Evolutionary conservation across 2,329 filamentous ascomycete genomes (phyloP), one percentile per base, ranked within the genome.

Genomic region (Sporothrix variecibatus): DNA sequence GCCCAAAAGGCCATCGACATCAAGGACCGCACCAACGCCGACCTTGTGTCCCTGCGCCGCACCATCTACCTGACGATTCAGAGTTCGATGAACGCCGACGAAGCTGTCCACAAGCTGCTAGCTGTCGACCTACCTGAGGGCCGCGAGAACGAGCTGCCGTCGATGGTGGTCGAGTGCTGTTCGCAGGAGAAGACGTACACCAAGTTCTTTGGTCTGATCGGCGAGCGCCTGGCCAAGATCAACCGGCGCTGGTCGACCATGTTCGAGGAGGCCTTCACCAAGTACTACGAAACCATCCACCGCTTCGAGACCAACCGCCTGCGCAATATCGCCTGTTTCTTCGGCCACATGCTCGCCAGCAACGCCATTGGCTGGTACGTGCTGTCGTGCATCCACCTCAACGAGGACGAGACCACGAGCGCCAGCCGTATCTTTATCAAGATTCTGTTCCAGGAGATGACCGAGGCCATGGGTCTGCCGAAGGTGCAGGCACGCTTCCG

Each of bases 341-440:
- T 98, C 79, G 95, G 94, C 12, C 94, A 98, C 81, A 88, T 98
- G 80, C 88, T 99, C 71, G 91, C 93, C 65, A 93, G 91, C 11
- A 94, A 98, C 80, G 94, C 94, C 26, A 92, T 99, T 74, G 93
- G 93, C 74, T 98, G 96, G 96, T 94, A 98, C 80, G 92, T 94
- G 28, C 83, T 99, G 65, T 93, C 92, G 0, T 88, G 92, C 72
- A 90, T 99, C 75, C 95, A 95, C 81, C 85, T 99, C 71, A 99
- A 96, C 80, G 95, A 99, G 82, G 95, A 98, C 74, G 96, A 99
- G 80, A 99, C 96, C 0, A 99, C 95, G 0, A 95, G 94, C 1
- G 96, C 94, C 76, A 97, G 94, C 78, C 94, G 96, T 86, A 98
- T 99, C 82, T 99, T 98, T 81, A 93, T 99, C 86, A 98, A 98